Conservation (phyloP, 2,329 filamentous ascomycete species). For the Trichocomaceae sp. region DNA sequence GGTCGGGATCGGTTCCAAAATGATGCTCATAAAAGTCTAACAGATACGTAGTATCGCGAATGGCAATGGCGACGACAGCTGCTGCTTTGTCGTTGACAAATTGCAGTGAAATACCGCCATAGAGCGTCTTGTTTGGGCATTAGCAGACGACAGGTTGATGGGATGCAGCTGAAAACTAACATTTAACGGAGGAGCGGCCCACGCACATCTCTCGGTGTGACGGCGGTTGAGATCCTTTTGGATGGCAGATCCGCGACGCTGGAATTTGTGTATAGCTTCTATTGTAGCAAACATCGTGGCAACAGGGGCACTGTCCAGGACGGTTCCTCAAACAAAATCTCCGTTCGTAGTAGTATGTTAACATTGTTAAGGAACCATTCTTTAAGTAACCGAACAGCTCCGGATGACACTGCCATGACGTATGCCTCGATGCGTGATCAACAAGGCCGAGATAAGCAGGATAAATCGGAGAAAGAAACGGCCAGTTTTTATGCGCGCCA, state of each 20-base stretch:
- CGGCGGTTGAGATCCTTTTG: slow-evolving; percentile 29
- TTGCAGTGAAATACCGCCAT: slow-evolving; percentile 34
- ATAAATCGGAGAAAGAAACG: neutral
- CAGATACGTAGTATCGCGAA: slow-evolving; percentile 68
- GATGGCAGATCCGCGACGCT: slow-evolving; percentile 27
- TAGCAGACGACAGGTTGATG: neutral
- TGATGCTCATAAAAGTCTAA: slow-evolving; percentile 63
- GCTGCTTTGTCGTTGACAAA: slow-evolving; percentile 40
- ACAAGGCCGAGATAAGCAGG: neutral
- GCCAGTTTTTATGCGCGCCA: neutral
- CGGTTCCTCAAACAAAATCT: too few relatives aligned
- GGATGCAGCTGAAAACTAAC: slow-evolving; percentile 19
- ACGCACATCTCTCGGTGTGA: slow-evolving; percentile 27
- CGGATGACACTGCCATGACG: slow-evolving; percentile 11
- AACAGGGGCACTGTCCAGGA: neutral
- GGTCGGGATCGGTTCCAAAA: slow-evolving; percentile 42
- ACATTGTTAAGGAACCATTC: too few relatives aligned
- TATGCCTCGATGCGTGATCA: neutral
- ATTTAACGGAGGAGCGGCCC: slow-evolving; percentile 33
- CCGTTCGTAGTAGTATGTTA: neutral
- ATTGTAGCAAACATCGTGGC: neutral
- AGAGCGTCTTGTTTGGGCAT: slow-evolving; percentile 28
- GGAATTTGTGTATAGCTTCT: slow-evolving; percentile 14
- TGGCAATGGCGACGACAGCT: slow-evolving; percentile 56
- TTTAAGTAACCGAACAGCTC: neutral